Percentiles rank a stretch among this genome's conserved stretches.
phyloP scores from a whole-genome alignment of 1,139 yeast genomes.

The Yamadazyma pseudoaaseri region DNA sequence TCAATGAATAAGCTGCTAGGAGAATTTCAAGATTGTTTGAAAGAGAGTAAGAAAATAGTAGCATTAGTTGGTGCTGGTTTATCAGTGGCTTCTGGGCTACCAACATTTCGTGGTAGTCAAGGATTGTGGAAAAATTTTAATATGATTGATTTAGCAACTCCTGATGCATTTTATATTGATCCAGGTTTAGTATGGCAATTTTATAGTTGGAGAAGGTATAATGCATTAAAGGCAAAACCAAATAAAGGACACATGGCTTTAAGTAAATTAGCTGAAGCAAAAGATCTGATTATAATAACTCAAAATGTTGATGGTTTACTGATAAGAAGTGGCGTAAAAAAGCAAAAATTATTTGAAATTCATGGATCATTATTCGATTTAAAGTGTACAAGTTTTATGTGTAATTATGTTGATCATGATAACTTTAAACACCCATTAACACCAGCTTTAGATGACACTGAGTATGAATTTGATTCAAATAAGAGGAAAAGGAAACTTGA shows the following conservation, averaged over 20 bases:
- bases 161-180: slow-evolving; percentile 80
- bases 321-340: slow-evolving; percentile 61
- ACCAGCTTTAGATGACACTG: slow-evolving; percentile 47
- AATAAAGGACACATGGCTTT: slow-evolving; percentile 72
- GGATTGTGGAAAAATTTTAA: slow-evolving; percentile 80
- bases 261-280: slow-evolving; percentile 42
- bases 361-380: slow-evolving; percentile 79
- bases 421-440: slow-evolving; percentile 65
- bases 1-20: slow-evolving; percentile 16
- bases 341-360: slow-evolving; percentile 53
- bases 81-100: slow-evolving; percentile 73
- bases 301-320: slow-evolving; percentile 83
- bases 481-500: slow-evolving; percentile 42
- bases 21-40: slow-evolving; percentile 59
- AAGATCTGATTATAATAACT: slow-evolving; percentile 61
- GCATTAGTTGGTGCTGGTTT: slow-evolving; percentile 87
- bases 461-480: slow-evolving; percentile 25
- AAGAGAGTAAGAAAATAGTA: slow-evolving; percentile 53
- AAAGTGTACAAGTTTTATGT: slow-evolving; percentile 72
- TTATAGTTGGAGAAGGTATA: slow-evolving; percentile 65
- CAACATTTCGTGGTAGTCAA: slow-evolving; percentile 69
- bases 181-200: slow-evolving; percentile 92
- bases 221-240: slow-evolving; percentile 67
- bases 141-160: slow-evolving; percentile 83
- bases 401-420: slow-evolving; percentile 56